Evolutionary conservation across 768 basidiomycete genomes (phyloP).

Genomic region (Jaapia argillacea): DNA sequence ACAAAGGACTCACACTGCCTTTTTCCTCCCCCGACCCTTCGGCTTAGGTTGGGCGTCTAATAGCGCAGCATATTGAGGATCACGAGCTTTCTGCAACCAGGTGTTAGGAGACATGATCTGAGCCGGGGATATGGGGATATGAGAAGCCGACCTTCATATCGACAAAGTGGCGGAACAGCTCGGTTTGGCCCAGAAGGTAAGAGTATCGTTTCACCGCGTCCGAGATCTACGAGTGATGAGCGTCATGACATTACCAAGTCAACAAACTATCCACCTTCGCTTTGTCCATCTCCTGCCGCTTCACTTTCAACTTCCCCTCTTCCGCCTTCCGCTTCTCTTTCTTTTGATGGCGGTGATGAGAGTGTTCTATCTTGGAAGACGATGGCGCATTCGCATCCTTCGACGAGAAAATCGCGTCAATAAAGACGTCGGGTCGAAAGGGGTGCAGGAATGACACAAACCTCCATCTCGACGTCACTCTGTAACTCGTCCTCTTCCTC

Average conservation of each 20-base stretch:
- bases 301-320: conserved; percentile 58
- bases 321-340: conserved; percentile 53
- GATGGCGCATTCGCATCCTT: conserved; percentile 30
- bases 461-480: conserved; percentile 26
- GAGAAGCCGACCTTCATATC: conserved; percentile 98
- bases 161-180: conserved; percentile 96
- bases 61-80: conserved; percentile 87
- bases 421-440: conserved; percentile 8
- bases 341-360: conserved; percentile 31
- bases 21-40: conserved; percentile 81
- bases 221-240: conserved; percentile 45
- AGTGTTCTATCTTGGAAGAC: conserved; percentile 24
- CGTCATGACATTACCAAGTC: neutral
- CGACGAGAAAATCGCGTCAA: conserved; percentile 18
- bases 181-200: conserved; percentile 96
- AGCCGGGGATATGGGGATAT: conserved; percentile 7
- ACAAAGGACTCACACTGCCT: conserved; percentile 48
- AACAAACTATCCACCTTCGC: conserved; percentile 48
- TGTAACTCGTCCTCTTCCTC: conserved; percentile 54
- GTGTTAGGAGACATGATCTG: neutral
- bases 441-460: conserved; percentile 5
- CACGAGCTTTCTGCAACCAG: conserved; percentile 59
- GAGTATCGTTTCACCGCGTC: conserved; percentile 96
- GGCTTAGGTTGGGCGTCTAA: conserved; percentile 81
- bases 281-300: conserved; percentile 81